A percentile compares a stretch with the other conserved stretches of the same genome.
phyloP scores from a whole-genome alignment of 805 yeast species.

The Starmerella ratchasimensis region DNA sequence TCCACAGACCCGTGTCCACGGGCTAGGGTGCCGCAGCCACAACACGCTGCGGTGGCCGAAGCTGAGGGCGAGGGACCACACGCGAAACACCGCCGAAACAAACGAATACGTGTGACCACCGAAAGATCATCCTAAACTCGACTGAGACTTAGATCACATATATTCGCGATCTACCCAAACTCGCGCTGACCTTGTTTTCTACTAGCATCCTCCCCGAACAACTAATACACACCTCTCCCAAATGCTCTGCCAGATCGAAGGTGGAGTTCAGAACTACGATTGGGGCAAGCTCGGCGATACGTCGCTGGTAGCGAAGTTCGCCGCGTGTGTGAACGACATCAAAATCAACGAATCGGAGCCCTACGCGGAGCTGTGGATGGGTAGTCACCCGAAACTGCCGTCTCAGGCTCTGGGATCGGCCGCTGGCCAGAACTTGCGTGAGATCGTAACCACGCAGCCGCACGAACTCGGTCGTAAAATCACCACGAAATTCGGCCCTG shows the following conservation, averaged over 20 bases:
- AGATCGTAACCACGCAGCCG: slow-evolving; percentile 50
- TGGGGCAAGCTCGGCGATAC: slow-evolving; percentile 78
- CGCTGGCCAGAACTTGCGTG: slow-evolving; percentile 40
- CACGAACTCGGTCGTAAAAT: slow-evolving; percentile 46
- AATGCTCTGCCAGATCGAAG: slow-evolving; percentile 25
- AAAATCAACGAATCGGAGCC: slow-evolving; percentile 62
- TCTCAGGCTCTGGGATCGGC: slow-evolving; percentile 45
- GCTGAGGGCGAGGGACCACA: no score
- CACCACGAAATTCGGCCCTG: slow-evolving; percentile 51
- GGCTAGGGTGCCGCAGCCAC: no score
- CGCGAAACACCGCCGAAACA: no score
- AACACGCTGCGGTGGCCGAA: no score
- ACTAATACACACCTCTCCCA: not conserved
- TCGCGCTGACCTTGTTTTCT: no score
- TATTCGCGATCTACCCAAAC: no score
- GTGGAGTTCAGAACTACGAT: slow-evolving; percentile 59
- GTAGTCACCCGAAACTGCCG: slow-evolving; percentile 90
- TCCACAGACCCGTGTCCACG: no score
- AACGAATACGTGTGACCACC: no score
- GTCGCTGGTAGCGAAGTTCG: slow-evolving; percentile 82
- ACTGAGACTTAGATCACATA: no score
- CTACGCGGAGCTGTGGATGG: slow-evolving; percentile 99
- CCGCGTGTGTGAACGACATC: slow-evolving; percentile 48
- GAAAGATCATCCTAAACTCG: no score
- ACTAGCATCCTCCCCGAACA: no score